Evolutionary conservation across 768 basidiomycete genomes (phyloP), one percentile per base, ranked within the genome.

Genomic region (Agrocybe praecox): DNA sequence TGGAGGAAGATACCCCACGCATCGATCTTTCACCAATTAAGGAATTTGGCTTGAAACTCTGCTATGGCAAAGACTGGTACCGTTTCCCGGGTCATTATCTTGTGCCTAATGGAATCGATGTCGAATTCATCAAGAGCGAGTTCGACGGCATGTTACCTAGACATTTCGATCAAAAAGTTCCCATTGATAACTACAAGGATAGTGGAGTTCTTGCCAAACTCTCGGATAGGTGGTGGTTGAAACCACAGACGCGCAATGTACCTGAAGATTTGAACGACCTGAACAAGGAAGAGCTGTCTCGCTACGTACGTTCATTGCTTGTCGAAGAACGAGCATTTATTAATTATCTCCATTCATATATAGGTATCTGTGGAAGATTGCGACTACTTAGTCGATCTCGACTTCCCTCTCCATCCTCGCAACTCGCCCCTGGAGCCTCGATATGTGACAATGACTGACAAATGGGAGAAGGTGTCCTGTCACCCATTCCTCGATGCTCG

Each of bases 31-130:
- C 86, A 0, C 85, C 83, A 0, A 76, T 98, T 66, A 79, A 78
- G 55, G 77, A 83, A 12, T 85, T 95, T 64, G 82, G 86, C 55
- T 74, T 98, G 55, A 84, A 79, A 24, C 67, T 99, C 1, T 99
- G 97, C 73, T 78, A 90, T 49, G 93, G 89, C 47, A 96, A 95
- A 70, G 97, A 99, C 73, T 99, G 97, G 97, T 79, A 98, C 67
- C 83, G 96, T 21, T 99, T 94, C 79, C 92, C 95, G 2, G 86
- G 93, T 3, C 89, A 90, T 69, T 98, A 90, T 71, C 81, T 96
- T 47, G 81, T 98, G 19, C 95, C 96, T 1, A 83, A 88, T 56
- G 90, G 85, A 23, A 75, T 98, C 56, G 80, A 85, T 23, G 86
- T 96, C n/a, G 81, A 88, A 56, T 98, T 94, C 72, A 77, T 98